A percentile compares a stretch with the other conserved stretches of the same genome.
These are phyloP conservation scores for Agastache rugosa DNA, from an alignment of 257 asterid genomes.

Conservation along the genomic window DNA sequence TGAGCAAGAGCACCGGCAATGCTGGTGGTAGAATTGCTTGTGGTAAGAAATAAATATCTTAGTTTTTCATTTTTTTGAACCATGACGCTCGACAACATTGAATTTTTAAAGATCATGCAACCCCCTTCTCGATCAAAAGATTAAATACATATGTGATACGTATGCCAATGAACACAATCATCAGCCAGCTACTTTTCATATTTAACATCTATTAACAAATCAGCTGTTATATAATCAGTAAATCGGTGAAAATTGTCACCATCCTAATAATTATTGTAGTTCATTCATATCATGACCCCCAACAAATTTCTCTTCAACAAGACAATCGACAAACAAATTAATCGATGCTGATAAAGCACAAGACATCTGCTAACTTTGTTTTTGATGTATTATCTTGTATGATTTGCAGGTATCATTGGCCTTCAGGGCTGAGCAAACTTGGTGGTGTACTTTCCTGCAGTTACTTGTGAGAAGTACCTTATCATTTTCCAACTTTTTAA, in stretches of 20 bases:
- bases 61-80: neutral
- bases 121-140: neutral
- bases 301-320: neutral
- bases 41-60: slow-evolving; percentile 50
- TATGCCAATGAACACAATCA: neutral
- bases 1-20: slow-evolving; percentile 95
- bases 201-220: neutral
- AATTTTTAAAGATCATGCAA: too few relatives aligned
- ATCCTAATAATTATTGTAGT: neutral
- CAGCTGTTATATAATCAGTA: neutral
- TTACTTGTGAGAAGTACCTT: slow-evolving; percentile 18
- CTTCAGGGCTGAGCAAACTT: slow-evolving; percentile 73
- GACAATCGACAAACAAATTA: neutral
- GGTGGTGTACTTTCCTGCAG: slow-evolving; percentile 11
- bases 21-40: slow-evolving; percentile 99
- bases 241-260: neutral
- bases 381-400: slow-evolving; percentile 4
- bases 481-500: slow-evolving; percentile 28
- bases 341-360: neutral
- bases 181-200: neutral
- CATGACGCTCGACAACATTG: neutral
- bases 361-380: neutral
- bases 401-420: slow-evolving; percentile 85
- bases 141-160: neutral
- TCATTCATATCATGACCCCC: neutral